Base-by-base conservation (phyloP, 2,329 filamentous ascomycete species). In the Botryotinia globosa region DNA sequence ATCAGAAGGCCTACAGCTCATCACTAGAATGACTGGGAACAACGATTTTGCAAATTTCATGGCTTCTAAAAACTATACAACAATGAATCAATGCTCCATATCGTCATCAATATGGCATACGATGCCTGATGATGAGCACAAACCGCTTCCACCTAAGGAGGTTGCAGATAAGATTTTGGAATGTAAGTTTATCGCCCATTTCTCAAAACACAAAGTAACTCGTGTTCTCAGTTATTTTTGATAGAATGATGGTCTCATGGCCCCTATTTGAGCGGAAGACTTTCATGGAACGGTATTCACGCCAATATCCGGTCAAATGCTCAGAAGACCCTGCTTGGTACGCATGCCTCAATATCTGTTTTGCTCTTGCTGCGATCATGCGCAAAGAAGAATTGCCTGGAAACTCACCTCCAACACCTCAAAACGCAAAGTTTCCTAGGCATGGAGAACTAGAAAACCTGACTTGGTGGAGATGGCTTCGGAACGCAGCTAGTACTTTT, bases 261-360 rank as follows among this genome's bases (percentile, higher is more conserved):
- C 77, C 77, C 9, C 20, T 79, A 12, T 63, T 74, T 54, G 72
- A 76, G 22, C 59, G 68, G 61, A 69, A 71, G n/a, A 68, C 73
- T 6, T 78, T 79, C n/a, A 73, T 73, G 51, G 56, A 63, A 45
- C 69, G 73, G 22, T 75, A 76, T 58, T 63, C 74, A 66, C 74
- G 69, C 51, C 74, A 78, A 59, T 78, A 78, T 56, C 74, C 77
- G 56, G 44, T 65, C 42, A 75, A 74, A 39, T 75, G 73, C 56
- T 75, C 75, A 6, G 54, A 48, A 70, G 66, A 73, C 29, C 73
- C 69, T 51, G 75, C 74, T 67, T 79, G 77, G 77, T 79, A 78
- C 58, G 77, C 77, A 59, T 76, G 73, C 32, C 70, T 78, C 20
- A 78, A 78, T 69, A 69, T 72, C n/a, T 74, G 77, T 34, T 74